Evolutionary conservation across 495 filamentous ascomycete genomes (phyloP), one percentile per base, ranked within the genome.

Genomic region (Clohesyomyces aquaticus): DNA sequence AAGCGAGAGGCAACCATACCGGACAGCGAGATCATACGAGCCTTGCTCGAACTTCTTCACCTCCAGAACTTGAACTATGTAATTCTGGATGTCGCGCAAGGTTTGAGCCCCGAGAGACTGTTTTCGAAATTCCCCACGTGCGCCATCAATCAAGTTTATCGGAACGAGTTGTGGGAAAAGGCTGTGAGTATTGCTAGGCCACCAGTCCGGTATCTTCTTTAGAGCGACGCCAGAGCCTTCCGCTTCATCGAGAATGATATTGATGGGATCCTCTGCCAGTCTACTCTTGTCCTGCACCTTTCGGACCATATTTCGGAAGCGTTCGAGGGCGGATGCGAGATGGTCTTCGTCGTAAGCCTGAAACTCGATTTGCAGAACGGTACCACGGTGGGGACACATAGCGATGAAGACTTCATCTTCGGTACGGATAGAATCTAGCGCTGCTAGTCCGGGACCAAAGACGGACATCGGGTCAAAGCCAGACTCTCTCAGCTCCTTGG

Each of bases 391-490:
- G 61, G 69, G 14, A 73, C 65, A 46, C 74, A 80, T 25, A 67
- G 45, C 45, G 46, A 81, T 77, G 45, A 67, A 73, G 18, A 75
- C 74, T 51, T 69, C 64, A 23, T 64, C 59, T 22, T 67, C 69
- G 0, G 62, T 65, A 19, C 82, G 74, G 23, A 86, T 76, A 16
- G 51, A 29, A 54, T 85, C 78, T 10, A 85, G 73, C 10, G 73
- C 73, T 61, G 84, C 80, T 3, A 82, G 74, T 14, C 76, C 70
- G 4, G 50, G 29, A 1, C 82, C 83, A 35, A 86, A 71, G 3
- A 77, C 61, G 11, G 78, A 70, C 77, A 67, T 61, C 3, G 79
- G 69, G 0, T 69, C 63, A 4, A 75, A 70, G 3, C 21, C 16
- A 19, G 22, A 19, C 19, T 28, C 6, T 9, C n/a, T 12, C 2